Evolutionary conservation across 1,284 basidiomycete species (phyloP), one percentile per base, ranked within the genome.

Genomic region (Cutaneotrichosporon mucoides): DNA sequence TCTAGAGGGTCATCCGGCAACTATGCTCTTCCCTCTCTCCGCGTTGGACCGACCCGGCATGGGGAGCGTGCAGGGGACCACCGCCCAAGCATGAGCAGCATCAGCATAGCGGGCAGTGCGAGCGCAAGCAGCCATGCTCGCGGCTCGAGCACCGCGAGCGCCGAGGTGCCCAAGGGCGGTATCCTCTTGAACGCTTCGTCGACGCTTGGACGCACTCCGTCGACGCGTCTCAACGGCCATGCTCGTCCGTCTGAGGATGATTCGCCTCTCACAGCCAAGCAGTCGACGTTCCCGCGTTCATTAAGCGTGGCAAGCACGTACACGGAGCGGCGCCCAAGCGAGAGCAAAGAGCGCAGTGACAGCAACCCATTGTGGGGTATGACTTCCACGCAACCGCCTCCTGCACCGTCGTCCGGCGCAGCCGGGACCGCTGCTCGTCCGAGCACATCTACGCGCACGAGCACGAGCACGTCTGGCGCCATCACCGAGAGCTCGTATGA

Each of bases 1-100:
- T 51, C 54, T 10, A 51, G n/a, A 45, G 35, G 5, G 36, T 45
- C 40, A 40, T 15, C 12, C 11, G 34, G 41, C 53, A 42, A 5
- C 49, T 64, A 64, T 41, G 47, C 48, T 5, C 59, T 64, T 0
- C 62, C 62, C 0, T 47, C 62, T 3, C 57, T 64, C 4, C 62
- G 62, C 6, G 59, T 64, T 10, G 62, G 62, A 5, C 62, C 62
- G 34, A 33, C 49, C 0, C 56, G 59, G 5, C 33, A 41, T 1
- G 15, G 41, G 9, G 46, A 35, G 9, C 50, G 49, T 3, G 11
- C 8, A 12, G 37, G 50, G 12, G 59, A 60, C 35, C 34, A 54
- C 33, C 59, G 56, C 11, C 59, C 56, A 8, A 64, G 59, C 43
- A 33, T 58, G 42, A 59, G 53, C n/a, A 58, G 54, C 36, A 48